phyloP scores from a whole-genome alignment of 805 yeast genomes.

The Starmerella cellae region DNA sequence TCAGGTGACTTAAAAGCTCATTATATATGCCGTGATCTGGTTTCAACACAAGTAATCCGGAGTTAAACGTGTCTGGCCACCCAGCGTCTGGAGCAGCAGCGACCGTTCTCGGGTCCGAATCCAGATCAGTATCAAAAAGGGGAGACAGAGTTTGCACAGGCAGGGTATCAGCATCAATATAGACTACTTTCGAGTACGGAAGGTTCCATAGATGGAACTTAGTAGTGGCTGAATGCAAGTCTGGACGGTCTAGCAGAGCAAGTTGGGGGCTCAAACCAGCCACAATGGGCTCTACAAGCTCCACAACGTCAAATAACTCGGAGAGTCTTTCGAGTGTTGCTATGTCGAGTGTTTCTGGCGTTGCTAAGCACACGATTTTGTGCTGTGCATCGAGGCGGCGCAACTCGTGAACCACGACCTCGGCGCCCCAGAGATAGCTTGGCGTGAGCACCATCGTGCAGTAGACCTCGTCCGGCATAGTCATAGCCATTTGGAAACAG shows the following conservation, averaged over 20 bases:
- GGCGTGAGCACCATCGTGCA: slow-evolving; percentile 36
- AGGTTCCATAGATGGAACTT: slow-evolving; percentile 45
- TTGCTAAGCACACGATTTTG: slow-evolving; percentile 24
- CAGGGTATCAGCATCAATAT: slow-evolving; percentile 43
- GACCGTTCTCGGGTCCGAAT: slow-evolving; percentile 11
- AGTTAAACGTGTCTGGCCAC: slow-evolving; percentile 82
- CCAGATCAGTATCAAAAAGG: slow-evolving; percentile 4
- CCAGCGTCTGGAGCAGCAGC: slow-evolving; percentile 67
- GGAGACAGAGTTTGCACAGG: slow-evolving; percentile 30
- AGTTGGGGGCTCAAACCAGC: slow-evolving; percentile 22
- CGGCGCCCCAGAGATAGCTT: slow-evolving; percentile 37
- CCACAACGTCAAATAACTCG: slow-evolving; percentile 22
- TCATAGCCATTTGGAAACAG: too few species aligned
- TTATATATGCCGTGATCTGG: slow-evolving; percentile 38
- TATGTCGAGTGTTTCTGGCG: slow-evolving; percentile 18
- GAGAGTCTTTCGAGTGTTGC: slow-evolving; percentile 15
- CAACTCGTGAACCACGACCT: slow-evolving; percentile 35
- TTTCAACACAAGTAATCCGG: slow-evolving; percentile 53
- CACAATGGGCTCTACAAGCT: slow-evolving; percentile 23
- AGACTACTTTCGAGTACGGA: slow-evolving; percentile 31
- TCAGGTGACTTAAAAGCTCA: slow-evolving; percentile 29
- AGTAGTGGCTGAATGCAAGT: slow-evolving; percentile 35
- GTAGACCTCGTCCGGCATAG: too few species aligned
- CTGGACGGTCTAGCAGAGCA: slow-evolving; percentile 35
- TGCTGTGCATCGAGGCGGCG: slow-evolving; percentile 19